Evolutionary conservation across 495 filamentous ascomycete species (phyloP).

Genomic region (Neurospora sp.): DNA sequence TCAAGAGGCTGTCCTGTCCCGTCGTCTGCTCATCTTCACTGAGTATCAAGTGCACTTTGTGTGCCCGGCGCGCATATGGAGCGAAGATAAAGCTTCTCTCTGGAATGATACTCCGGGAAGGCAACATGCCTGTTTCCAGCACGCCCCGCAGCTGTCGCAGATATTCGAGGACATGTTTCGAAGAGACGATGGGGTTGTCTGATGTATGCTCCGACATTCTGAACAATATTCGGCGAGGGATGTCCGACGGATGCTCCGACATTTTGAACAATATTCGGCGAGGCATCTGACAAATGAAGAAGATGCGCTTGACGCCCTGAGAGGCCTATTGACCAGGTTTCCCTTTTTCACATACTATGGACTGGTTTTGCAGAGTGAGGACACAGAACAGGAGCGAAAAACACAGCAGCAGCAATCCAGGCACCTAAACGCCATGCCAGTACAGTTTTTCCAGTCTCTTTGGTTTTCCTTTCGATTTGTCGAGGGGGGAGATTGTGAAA

Average conservation of each 20-base stretch:
- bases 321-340: not conserved
- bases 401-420: not conserved
- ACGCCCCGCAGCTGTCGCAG: no score
- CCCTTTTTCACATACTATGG: not conserved
- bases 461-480: not conserved
- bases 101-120: no score
- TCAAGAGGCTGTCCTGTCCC: slow-evolving; percentile 29
- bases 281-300: not conserved
- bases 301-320: not conserved
- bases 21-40: slow-evolving; percentile 22
- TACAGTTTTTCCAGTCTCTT: not conserved
- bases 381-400: not conserved
- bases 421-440: not conserved
- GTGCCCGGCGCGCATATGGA: slow-evolving; percentile 13
- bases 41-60: slow-evolving; percentile 17
- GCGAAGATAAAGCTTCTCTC: slow-evolving; percentile 1
- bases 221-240: no score
- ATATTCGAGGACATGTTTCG: not conserved
- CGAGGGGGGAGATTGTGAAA: not conserved
- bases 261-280: not conserved
- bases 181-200: not conserved
- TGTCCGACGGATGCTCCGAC: no score
- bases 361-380: not conserved
- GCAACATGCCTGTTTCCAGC: no score
- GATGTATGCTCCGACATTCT: not conserved